Evolutionary conservation across 148 eudicot genomes (phyloP), one percentile per base, ranked within the genome.

Genomic region (Cornus suecica): DNA sequence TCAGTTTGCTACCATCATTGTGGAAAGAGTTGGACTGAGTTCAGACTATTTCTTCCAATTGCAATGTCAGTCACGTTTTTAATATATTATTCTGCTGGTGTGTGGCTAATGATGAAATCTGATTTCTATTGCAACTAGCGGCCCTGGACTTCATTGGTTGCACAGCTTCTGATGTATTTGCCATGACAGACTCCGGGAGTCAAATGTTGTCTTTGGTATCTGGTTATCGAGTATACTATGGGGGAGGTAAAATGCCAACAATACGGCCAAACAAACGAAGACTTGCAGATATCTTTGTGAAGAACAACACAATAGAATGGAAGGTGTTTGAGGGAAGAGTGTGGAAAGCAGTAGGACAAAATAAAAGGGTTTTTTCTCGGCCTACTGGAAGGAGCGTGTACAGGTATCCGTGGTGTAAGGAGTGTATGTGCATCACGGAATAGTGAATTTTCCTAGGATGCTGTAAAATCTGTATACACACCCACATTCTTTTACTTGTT

Each of bases 151-250:
- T 88, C 85, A 91, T 96, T 77, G 94, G 83, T 32, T 87, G 97
- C 84, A 90, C 97, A 4, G 98, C 99, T 27, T 78, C 99, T 10
- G 86, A 86, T 69, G 88, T 82, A 14, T 96, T 96, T 80, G 98
- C 99, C 68, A 96, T 96, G 99, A 96, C 99, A 2, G 99, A 96
- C 77, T 91, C 98, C 0, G 99, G 99, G 65, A 96, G 99, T 83
- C 99, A 96, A 80, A 82, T 96, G 27, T 96, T 98, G 25, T 93
- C 99, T 68, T 78, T 96, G 58, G 92, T 93, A 34, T 89, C 98
- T 15, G 99, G 99, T 68, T 91, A 66, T 70, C 86, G 99, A 41
- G 87, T 96, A 71, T 96, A 91, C 79, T 93, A 84, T 62, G 99
- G 99, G 15, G 93, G 93, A 27, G 99, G 99, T 22, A 83, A 80